A percentile compares a stretch with the other conserved stretches of the same genome.
Conservation (phyloP, 1,139 yeast species). For the Geotrichum candidum region DNA sequence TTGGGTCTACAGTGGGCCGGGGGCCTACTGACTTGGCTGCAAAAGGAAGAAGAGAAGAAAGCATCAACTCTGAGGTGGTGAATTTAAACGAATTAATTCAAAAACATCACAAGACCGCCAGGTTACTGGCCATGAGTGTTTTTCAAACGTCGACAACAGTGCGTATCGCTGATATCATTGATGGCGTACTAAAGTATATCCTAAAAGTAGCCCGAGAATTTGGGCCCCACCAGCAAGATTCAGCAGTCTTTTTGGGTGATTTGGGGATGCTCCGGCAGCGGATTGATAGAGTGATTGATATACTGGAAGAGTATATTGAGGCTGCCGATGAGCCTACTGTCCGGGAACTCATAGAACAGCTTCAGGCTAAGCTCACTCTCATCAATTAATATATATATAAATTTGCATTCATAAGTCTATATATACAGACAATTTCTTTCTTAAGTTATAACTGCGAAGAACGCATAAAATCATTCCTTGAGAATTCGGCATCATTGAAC, state of each 20-base stretch:
- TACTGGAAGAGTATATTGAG: not conserved
- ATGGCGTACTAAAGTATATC: not conserved
- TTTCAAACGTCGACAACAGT: not conserved
- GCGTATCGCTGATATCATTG: not conserved
- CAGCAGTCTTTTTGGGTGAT: not conserved
- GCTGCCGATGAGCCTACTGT: not conserved
- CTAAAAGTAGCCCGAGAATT: not conserved
- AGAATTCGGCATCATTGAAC: too few species aligned
- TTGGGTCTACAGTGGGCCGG: not conserved
- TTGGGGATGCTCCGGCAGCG: not conserved
- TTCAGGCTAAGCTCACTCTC: not conserved
- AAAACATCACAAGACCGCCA: not conserved
- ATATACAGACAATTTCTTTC: not conserved
- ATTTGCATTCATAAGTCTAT: not conserved
- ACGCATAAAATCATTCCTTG: too few species aligned
- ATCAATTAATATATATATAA: not conserved
- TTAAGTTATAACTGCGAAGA: not conserved
- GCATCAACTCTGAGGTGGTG: not conserved
- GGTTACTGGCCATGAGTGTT: not conserved
- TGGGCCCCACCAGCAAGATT: not conserved
- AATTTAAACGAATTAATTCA: constrained; percentile 1
- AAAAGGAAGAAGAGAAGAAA: not conserved
- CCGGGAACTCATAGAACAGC: not conserved
- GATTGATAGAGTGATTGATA: not conserved
- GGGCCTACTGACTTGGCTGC: not conserved